Evolutionary conservation across 352 stramenopile genomes (phyloP), one percentile per base, ranked within the genome.

Genomic region (Globisporangium perplexum): DNA sequence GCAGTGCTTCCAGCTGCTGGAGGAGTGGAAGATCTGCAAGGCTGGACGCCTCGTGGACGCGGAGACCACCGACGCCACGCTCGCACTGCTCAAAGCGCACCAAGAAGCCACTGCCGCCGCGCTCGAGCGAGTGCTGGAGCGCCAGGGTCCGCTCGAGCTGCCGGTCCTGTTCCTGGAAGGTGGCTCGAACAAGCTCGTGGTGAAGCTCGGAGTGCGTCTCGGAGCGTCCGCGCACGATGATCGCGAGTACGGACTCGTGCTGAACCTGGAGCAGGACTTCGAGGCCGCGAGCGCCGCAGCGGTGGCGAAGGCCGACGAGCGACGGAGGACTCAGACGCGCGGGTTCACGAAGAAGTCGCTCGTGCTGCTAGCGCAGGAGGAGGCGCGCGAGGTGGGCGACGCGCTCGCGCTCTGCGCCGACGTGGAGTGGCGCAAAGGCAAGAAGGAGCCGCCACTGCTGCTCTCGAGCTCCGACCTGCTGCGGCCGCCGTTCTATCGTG

Each of bases 11-110:
- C 79, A 93, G 57, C 59, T 76, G 26, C 60, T 93, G 20, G 77
- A 90, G 51, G 74, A 90, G 63, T 85, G 72, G 70, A 90, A 86
- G 39, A 60, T 90, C n/a, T 73, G 74, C 50, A 90, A 88, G 62
- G 55, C 57, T 22, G 83, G 83, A 0, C 69, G 80, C 12, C 62
- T 90, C 38, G 23, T 90, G 2, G 77, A 93, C 14, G 80, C 69
- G 1, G 79, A 88, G 50, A 77, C 60, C 53, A 78, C 65, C 0
- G 50, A 76, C 0, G 62, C 69, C 44, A 90, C 73, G 18, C 53
- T 77, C 11, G 52, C 44, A 30, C 56, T 93, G 45, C 20, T 93
- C 23, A 74, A 83, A 42, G 41, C 66, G 24, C 77, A 86, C 30
- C 56, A 81, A n/a, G 73, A 84, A 0, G 70, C 66, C 1, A 81